Conservation (phyloP, 2,329 filamentous ascomycete species). For the Phyllosticta citribraziliensis region DNA sequence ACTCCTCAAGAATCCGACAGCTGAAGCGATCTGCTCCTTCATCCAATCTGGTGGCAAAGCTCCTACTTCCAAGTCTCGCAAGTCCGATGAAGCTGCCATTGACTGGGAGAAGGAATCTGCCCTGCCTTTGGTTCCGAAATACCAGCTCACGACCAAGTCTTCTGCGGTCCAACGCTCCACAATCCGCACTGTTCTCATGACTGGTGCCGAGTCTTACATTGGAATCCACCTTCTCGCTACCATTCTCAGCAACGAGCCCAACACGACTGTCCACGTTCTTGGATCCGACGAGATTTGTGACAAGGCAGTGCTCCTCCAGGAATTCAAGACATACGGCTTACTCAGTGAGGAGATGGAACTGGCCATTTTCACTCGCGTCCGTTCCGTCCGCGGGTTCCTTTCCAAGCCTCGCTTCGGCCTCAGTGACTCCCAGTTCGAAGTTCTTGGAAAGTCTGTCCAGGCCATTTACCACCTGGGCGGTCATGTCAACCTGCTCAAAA, state of each 20-base stretch:
- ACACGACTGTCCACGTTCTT: neutral
- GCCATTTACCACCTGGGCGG: constrained; percentile 5
- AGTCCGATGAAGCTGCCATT: neutral
- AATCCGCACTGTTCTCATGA: neutral
- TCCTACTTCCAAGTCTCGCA: neutral
- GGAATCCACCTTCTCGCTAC: neutral
- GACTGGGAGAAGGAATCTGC: neutral
- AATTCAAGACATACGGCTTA: neutral
- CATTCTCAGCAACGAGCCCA: neutral
- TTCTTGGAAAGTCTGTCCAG: neutral
- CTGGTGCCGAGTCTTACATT: neutral
- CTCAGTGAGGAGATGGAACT: neutral
- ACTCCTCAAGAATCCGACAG: neutral
- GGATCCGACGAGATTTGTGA: neutral
- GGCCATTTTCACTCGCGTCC: neutral
- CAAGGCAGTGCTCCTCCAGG: neutral
- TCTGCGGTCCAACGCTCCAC: neutral
- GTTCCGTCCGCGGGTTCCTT: neutral
- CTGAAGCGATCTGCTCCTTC: neutral
- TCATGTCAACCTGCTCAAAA: neutral
- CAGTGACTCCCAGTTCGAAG: neutral
- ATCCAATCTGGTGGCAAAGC: neutral
- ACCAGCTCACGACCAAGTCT: neutral
- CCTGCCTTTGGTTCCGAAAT: neutral
- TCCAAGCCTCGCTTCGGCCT: neutral